Percentiles rank a stretch among this genome's conserved stretches.
Conservation (phyloP, 768 basidiomycete species). For the Phlegmacium glaucopus region DNA sequence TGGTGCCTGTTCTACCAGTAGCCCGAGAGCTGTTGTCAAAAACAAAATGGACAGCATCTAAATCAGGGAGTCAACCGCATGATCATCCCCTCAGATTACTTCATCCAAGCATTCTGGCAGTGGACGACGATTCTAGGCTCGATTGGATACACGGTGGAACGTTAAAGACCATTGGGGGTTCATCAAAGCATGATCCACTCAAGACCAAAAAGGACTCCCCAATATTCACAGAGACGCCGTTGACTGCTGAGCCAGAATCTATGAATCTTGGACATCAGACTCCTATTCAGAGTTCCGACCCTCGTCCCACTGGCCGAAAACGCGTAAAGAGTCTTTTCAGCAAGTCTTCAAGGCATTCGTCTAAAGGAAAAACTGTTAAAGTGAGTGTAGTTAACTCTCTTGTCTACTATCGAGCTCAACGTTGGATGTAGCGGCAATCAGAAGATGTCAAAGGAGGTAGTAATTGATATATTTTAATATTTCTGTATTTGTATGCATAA, state of each 20-base stretch:
- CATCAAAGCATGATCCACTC: slow-evolving; percentile 14
- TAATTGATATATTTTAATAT: not conserved
- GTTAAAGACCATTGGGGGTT: slow-evolving; percentile 7
- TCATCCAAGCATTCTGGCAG: slow-evolving; percentile 24
- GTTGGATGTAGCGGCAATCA: slow-evolving; percentile 7
- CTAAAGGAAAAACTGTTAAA: slow-evolving; percentile 17
- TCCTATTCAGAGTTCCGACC: slow-evolving; percentile 11
- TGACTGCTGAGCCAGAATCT: slow-evolving; percentile 41
- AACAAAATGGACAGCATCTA: slow-evolving; percentile 64
- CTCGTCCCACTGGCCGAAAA: slow-evolving; percentile 18
- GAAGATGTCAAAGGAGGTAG: slow-evolving; percentile 7
- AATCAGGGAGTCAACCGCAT: slow-evolving; percentile 29
- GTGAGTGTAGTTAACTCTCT: slow-evolving; percentile 1
- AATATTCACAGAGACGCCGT: slow-evolving; percentile 22
- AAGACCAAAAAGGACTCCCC: slow-evolving; percentile 15
- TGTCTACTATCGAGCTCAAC: no score
- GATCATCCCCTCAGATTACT: slow-evolving; percentile 29
- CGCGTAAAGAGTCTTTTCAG: slow-evolving; percentile 32
- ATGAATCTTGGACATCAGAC: slow-evolving; percentile 15
- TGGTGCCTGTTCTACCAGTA: slow-evolving; percentile 74
- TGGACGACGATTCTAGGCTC: slow-evolving; percentile 25
- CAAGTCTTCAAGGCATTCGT: slow-evolving; percentile 18
- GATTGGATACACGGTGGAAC: slow-evolving; percentile 14
- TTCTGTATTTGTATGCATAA: no score
- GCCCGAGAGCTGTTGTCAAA: slow-evolving; percentile 77